These are phyloP conservation scores for Mentha longifolia DNA, from an alignment of 257 asterid species.

Conservation along the genomic window DNA sequence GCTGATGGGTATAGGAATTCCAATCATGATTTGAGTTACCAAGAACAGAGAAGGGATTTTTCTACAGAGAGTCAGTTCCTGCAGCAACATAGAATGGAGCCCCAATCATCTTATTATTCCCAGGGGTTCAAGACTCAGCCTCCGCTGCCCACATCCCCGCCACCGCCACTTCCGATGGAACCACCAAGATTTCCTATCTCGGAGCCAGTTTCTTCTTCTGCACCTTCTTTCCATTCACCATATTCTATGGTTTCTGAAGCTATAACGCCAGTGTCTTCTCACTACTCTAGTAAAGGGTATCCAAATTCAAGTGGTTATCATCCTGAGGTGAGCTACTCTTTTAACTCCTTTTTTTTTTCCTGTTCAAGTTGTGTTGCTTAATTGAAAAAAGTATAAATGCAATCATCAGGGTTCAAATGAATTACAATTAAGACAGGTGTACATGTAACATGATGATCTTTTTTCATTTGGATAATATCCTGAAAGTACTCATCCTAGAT, in stretches of 20 bases:
- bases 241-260: slow-evolving; percentile 53
- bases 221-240: slow-evolving; percentile 48
- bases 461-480: not conserved
- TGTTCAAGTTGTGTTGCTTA: slow-evolving; percentile 24
- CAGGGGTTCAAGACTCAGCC: slow-evolving; percentile 53
- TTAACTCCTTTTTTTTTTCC: slow-evolving; percentile 9
- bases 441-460: not conserved
- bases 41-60: slow-evolving; percentile 39
- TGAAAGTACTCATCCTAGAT: slow-evolving; percentile 15
- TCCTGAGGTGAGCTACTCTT: slow-evolving; percentile 49
- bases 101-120: slow-evolving; percentile 35
- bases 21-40: slow-evolving; percentile 33
- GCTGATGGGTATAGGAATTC: slow-evolving; percentile 37
- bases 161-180: slow-evolving; percentile 70
- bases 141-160: slow-evolving; percentile 79
- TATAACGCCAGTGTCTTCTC: slow-evolving; percentile 33
- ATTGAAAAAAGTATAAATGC: not conserved
- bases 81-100: slow-evolving; percentile 40
- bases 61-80: slow-evolving; percentile 35
- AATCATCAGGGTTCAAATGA: not conserved
- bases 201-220: slow-evolving; percentile 45
- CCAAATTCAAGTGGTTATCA: slow-evolving; percentile 46
- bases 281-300: slow-evolving; percentile 42
- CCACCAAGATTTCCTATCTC: slow-evolving; percentile 45
- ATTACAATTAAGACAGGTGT: slow-evolving; percentile 4